Evolutionary conservation across 139 green algal species (phyloP), one percentile per base, ranked within the genome.

Genomic region (Diplosphaera chodatii): DNA sequence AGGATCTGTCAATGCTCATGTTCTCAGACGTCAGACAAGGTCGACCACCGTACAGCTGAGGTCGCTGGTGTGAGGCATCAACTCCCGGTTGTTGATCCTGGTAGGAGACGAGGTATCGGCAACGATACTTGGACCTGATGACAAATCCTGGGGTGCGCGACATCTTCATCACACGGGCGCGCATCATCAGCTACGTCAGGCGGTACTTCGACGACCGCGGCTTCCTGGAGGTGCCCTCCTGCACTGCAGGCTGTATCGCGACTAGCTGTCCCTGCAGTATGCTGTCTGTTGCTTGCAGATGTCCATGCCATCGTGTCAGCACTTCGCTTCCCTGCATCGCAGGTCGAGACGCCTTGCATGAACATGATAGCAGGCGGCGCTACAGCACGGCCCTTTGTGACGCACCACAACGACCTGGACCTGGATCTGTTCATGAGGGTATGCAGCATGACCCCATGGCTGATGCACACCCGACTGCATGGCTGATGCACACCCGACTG

Each of bases 341-440:
- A 82, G 74, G 91, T 96, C 40, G 90, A 96, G 77, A 96, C 90
- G 16, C 90, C 91, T 20, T 95, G 95, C 87, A 96, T 96, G 91
- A 94, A 96, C 83, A 96, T 93, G 87, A 94, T 96, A 59, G 77
- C 90, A 4, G 91, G 91, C 29, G 93, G 96, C 55, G 96, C 96
- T 30, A 93, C 95, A 30, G 96, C 96, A 0, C 82, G 83, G 32
- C 96, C 96, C 34, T 99, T 99, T 77, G 80, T 97, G 22, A 99
- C 96, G 4, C 86, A 96, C 76, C 96, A 99, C 89, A 99, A 99
- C 85, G 96, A 99, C 76, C 92, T 99, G 20, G 85, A 96, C 88
- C 96, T 99, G 92, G 69, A 85, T 72, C 90, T 99, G 40, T 99
- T 94, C 90, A 97, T 99, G 92, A 90, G 96, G 55, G 89, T 59